Evolutionary conservation across 257 asterid genomes (phyloP).

Genomic region (Nicotiana attenuata): DNA sequence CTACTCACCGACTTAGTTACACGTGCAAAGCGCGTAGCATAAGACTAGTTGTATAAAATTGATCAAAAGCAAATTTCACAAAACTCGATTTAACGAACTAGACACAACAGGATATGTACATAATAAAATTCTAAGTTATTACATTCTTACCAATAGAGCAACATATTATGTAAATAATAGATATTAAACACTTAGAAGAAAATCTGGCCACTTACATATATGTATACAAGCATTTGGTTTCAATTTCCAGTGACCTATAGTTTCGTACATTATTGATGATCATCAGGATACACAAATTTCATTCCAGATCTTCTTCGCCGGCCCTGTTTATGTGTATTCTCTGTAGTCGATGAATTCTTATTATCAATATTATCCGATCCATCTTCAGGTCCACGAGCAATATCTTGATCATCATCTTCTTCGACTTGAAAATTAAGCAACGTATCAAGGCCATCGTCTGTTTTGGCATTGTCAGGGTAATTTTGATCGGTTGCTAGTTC

Average conservation of each 20-base stretch:
- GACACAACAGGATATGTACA: not conserved
- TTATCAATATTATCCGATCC: not conserved
- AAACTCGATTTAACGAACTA: not conserved
- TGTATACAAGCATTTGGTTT: not conserved
- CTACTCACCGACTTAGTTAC: too few relatives aligned
- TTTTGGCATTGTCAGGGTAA: conserved; percentile 26
- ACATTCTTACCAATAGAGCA: not conserved
- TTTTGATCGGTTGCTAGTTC: conserved; percentile 27
- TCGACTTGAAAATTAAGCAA: conserved; percentile 40
- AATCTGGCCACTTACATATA: not conserved
- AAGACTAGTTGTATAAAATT: not conserved
- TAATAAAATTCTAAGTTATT: not conserved
- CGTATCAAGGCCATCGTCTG: conserved; percentile 71
- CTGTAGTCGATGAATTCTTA: not conserved
- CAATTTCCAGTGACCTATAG: not conserved
- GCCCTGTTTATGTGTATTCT: conserved; percentile 10
- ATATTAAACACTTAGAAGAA: not conserved
- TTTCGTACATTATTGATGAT: not conserved
- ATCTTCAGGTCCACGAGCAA: conserved; percentile 7
- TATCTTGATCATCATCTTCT: conserved; percentile 16
- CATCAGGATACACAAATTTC: not conserved
- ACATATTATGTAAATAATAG: not conserved
- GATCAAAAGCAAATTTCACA: not conserved
- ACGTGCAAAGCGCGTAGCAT: too few relatives aligned
- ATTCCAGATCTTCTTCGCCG: not conserved